Base-by-base conservation (phyloP, 306 rosid genomes). In the Sicyos edulis region DNA sequence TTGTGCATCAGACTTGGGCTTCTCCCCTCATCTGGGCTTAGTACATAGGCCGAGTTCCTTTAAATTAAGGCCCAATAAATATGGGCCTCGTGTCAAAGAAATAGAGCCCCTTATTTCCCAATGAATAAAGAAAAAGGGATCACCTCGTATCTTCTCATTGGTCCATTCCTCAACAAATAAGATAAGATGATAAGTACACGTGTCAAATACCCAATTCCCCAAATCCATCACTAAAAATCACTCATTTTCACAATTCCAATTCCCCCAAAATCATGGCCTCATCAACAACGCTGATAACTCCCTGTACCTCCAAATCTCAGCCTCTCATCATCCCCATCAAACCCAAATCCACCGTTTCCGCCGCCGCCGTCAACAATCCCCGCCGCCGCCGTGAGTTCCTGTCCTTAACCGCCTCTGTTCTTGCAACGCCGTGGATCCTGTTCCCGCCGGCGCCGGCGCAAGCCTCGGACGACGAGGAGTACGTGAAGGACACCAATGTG, bases 161-260 rank as follows among this genome's bases (percentile, higher is more conserved):
- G 73, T 69, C 9, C 8, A 15, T 50, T 10, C 37, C 58, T 69
- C 72, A 22, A 32, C 32, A n/a, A 59, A 44, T 22, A 56, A n/a
- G 97, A 95, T 95, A 95, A 95, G 97, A 60, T 22, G 98, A 90
- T 95, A 91, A 87, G 97, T 5, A 80, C 86, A 89, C 91, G 92
- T 91, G 99, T 85, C 96, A 81, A 21, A 75, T 75, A 81, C 80
- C 86, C 85, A 80, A 19, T 70, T 69, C 76, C 70, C 59, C 58
- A 47, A 10, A 9, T 54, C 37, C 57, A 37, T 61, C 37, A 50
- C 82, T 69, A 66, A 78, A 80, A 69, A n/a, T 63, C 51, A 5
- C 24, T 62, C 47, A 10, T 34, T 17, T 32, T 22, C 24, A 22
- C 72, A 12, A 4, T 71, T 20, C 50, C 53, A 22, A 1, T 45